phyloP scores from a whole-genome alignment of 495 filamentous ascomycete genomes.

The Penicillium manginii region DNA sequence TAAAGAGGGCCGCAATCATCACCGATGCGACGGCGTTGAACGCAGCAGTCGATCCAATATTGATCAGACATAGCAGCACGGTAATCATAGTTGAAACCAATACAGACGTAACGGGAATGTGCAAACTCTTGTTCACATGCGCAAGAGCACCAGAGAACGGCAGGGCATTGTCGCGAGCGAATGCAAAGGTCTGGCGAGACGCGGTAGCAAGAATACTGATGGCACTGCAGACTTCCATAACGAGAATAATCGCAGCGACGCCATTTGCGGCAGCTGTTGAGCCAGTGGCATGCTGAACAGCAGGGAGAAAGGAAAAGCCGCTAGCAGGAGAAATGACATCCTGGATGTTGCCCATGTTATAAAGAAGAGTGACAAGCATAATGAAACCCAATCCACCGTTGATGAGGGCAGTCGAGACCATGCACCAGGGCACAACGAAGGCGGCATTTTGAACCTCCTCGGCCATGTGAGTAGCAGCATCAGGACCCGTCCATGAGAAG shows the following conservation, averaged over 20 bases:
- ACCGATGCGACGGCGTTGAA: conserved; percentile 52
- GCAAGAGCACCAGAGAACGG: conserved; percentile 41
- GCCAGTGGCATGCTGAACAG: conserved; percentile 36
- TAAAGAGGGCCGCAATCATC: conserved; percentile 44
- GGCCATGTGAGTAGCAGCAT: conserved; percentile 46
- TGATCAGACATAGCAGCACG: conserved; percentile 48
- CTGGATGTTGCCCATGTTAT: conserved; percentile 45
- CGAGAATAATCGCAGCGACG: conserved; percentile 43
- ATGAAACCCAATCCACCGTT: conserved; percentile 42
- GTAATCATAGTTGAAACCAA: conserved; percentile 53
- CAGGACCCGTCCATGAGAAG: conserved; percentile 45
- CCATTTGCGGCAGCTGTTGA: conserved; percentile 35
- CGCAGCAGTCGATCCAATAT: conserved; percentile 48
- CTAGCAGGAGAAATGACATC: conserved; percentile 36
- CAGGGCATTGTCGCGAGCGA: conserved; percentile 56
- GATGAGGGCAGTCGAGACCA: conserved; percentile 47
- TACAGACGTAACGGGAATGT: conserved; percentile 59
- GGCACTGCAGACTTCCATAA: conserved; percentile 45
- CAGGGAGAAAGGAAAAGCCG: conserved; percentile 43
- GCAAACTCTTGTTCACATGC: conserved; percentile 40
- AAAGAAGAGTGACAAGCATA: conserved; percentile 50
- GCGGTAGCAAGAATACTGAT: conserved; percentile 45
- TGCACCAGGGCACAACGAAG: conserved; percentile 47
- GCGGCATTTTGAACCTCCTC: conserved; percentile 56
- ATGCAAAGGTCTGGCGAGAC: conserved; percentile 52